Percentiles rank a stretch among this genome's conserved stretches.
These are phyloP conservation scores for Cercospora sp. DNA, from an alignment of 2,329 filamentous ascomycete genomes.

Conservation along the genomic window DNA sequence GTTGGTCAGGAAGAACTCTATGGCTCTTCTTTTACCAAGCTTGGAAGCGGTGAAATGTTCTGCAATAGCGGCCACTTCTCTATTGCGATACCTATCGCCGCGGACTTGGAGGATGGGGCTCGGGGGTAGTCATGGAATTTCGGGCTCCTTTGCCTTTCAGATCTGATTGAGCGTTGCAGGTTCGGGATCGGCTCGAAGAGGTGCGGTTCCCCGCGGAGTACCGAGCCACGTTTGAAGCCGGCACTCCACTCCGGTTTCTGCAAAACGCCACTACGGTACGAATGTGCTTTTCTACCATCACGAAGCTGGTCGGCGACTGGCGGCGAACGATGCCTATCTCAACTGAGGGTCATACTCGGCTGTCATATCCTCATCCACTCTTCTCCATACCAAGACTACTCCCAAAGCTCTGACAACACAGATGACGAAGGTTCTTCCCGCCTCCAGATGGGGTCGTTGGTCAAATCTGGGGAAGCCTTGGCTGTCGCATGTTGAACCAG, in stretches of 20 bases:
- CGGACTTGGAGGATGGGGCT: too few relatives aligned
- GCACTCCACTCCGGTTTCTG: background rate
- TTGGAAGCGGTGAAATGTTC: background rate
- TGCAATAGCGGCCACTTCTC: too few relatives aligned
- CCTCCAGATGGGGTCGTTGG: background rate
- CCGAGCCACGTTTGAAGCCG: background rate
- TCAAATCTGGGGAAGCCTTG: background rate
- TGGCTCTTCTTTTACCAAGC: background rate
- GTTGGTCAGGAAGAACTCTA: too few relatives aligned
- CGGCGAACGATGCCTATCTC: background rate
- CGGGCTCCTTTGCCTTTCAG: background rate
- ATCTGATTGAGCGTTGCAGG: background rate
- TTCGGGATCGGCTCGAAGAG: background rate
- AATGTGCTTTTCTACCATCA: background rate
- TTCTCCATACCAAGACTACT: background rate
- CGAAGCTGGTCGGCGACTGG: background rate
- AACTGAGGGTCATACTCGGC: background rate
- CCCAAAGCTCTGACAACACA: background rate
- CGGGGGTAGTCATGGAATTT: background rate
- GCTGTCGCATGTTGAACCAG: background rate
- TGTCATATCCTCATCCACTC: background rate
- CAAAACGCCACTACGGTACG: background rate
- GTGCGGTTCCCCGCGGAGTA: background rate
- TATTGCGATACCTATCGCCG: too few relatives aligned
- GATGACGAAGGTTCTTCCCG: background rate